phyloP scores from a whole-genome alignment of 2,329 filamentous ascomycete species.

The Fusarium solani-melongenae region DNA sequence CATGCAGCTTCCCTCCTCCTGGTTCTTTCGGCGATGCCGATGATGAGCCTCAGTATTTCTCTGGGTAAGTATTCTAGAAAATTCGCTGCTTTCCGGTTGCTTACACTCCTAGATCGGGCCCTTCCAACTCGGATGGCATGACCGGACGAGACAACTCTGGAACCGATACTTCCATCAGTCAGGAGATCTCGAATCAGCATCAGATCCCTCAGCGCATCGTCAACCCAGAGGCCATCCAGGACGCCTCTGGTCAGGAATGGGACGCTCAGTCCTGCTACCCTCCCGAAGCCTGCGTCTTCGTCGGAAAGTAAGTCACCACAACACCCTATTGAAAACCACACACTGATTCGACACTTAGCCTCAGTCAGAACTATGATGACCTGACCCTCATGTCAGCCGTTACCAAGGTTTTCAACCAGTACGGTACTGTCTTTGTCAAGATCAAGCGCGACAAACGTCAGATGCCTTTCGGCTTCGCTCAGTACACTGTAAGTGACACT shows the following conservation, averaged over 20 bases:
- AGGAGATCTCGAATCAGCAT: neutral
- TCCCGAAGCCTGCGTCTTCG: conserved; percentile 69
- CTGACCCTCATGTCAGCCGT: conserved; percentile 63
- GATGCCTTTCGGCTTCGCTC: conserved; percentile 74
- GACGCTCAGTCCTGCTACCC: conserved; percentile 66
- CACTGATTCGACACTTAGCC: conserved; percentile 50
- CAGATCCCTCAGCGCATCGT: neutral
- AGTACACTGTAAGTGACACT: conserved; percentile 65
- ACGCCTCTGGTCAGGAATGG: conserved; percentile 26
- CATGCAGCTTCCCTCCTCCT: conserved; percentile 13
- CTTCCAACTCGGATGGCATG: neutral
- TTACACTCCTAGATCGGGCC: conserved; percentile 5
- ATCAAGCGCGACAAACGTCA: conserved; percentile 67
- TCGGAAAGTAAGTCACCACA: conserved; percentile 68
- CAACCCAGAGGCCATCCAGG: neutral
- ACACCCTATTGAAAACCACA: too few species aligned
- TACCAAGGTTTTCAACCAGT: conserved; percentile 62
- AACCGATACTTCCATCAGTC: neutral
- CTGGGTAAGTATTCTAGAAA: neutral
- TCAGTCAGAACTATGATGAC: conserved; percentile 63
- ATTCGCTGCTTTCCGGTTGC: neutral
- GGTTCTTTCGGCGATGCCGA: neutral
- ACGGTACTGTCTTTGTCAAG: conserved; percentile 70
- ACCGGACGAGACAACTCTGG: neutral
- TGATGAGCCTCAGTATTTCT: neutral